A percentile compares a stretch with the other conserved stretches of the same genome.
phyloP scores from a whole-genome alignment of 1,284 basidiomycete species.

The Tremellales sp. region DNA sequence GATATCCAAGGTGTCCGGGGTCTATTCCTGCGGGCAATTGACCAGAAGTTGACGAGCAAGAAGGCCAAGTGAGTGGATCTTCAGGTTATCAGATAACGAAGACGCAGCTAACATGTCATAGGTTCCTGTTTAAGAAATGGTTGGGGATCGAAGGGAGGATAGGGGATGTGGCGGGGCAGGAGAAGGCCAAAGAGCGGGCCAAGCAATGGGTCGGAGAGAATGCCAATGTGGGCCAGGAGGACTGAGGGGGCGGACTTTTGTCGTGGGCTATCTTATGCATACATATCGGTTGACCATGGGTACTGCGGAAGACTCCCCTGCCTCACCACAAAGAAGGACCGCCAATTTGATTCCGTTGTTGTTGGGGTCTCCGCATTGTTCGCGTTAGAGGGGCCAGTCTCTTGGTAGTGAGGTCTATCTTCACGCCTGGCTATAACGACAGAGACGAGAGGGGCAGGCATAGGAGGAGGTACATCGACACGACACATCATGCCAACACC shows the following conservation, averaged over 20 bases:
- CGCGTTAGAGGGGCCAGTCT: too few relatives aligned
- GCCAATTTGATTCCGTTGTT: too few relatives aligned
- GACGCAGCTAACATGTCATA: conserved; percentile 33
- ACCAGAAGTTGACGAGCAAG: conserved; percentile 84
- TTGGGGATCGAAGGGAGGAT: conserved; percentile 79
- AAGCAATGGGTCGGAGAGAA: conserved; percentile 64
- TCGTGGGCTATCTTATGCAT: too few relatives aligned
- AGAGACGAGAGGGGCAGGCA: too few relatives aligned
- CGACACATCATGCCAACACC: too few relatives aligned
- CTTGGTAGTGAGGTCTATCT: too few relatives aligned
- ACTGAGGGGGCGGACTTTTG: conserved; percentile 1
- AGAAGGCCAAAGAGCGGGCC: conserved; percentile 78
- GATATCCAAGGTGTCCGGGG: conserved; percentile 74
- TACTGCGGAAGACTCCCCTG: too few relatives aligned
- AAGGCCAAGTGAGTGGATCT: conserved; percentile 73
- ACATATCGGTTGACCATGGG: too few relatives aligned
- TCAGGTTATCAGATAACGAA: neutral
- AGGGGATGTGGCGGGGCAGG: conserved; percentile 80
- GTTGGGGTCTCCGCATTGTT: too few relatives aligned
- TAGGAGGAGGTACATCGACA: too few relatives aligned
- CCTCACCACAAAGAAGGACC: too few relatives aligned
- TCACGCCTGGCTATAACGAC: too few relatives aligned
- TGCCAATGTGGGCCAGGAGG: conserved; percentile 14
- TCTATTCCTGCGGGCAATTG: conserved; percentile 76
- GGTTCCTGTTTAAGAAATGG: conserved; percentile 97